Percentiles rank a stretch among this genome's conserved stretches.
Evolutionary conservation across 805 yeast species (phyloP).

Genomic region (Hanseniaspora lindneri): DNA sequence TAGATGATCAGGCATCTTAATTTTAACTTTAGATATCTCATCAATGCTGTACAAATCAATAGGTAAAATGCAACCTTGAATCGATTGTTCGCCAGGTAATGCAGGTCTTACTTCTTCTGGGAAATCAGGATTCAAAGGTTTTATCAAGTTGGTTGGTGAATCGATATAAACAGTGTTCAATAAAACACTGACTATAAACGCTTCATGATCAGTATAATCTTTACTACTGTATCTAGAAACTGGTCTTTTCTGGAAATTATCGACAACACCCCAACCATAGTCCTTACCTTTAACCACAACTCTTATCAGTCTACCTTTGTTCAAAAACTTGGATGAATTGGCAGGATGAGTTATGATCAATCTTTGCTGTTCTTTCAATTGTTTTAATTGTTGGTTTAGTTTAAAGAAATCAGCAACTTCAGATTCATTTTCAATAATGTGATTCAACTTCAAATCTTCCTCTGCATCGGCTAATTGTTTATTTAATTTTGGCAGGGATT

Average conservation of each 20-base stretch:
- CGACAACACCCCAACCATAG: slow-evolving; percentile 95
- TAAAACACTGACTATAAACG: slow-evolving; percentile 76
- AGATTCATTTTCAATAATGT: slow-evolving; percentile 61
- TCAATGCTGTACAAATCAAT: slow-evolving; percentile 68
- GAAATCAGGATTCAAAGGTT: slow-evolving; percentile 63
- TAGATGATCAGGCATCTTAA: slow-evolving; percentile 66
- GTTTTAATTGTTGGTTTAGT: slow-evolving; percentile 54
- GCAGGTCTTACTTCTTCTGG: slow-evolving; percentile 88
- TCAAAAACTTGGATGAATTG: slow-evolving; percentile 68
- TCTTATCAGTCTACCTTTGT: slow-evolving; percentile 75
- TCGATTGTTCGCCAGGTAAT: slow-evolving; percentile 52
- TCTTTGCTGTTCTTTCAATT: slow-evolving; percentile 63
- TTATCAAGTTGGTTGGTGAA: slow-evolving; percentile 70
- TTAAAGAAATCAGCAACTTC: slow-evolving; percentile 74
- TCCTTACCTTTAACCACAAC: slow-evolving; percentile 46
- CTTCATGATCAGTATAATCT: slow-evolving; percentile 69
- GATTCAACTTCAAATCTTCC: slow-evolving; percentile 33
- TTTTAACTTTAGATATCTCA: slow-evolving; percentile 65
- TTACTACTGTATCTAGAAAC: slow-evolving; percentile 48
- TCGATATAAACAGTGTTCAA: slow-evolving; percentile 67
- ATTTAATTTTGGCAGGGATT: slow-evolving; percentile 79
- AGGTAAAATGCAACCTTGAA: slow-evolving; percentile 63
- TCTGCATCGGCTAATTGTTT: slow-evolving; percentile 46
- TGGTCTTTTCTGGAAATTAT: slow-evolving; percentile 58
- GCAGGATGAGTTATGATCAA: slow-evolving; percentile 86